Evolutionary conservation across 208 protist species (phyloP).

Genomic region (Acanthamoeba lenticulata): DNA sequence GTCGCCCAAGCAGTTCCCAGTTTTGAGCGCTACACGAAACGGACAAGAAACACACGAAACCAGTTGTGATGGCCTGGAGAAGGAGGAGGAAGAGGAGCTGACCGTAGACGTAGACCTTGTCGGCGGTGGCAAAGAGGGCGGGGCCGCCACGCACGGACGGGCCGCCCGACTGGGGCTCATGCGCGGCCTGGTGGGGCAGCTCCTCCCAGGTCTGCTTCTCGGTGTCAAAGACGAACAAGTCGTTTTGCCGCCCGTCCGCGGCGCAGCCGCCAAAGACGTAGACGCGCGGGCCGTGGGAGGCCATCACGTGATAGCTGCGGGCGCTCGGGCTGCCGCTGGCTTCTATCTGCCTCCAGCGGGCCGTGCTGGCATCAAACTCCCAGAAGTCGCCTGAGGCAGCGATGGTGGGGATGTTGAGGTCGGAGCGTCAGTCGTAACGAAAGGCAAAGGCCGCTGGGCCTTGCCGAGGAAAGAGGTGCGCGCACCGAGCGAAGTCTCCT

Average conservation of each 20-base stretch:
- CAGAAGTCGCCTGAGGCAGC: background rate
- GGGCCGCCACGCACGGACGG: background rate
- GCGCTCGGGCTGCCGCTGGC: background rate
- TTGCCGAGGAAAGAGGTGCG: too few species aligned
- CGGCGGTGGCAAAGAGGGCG: conserved; percentile 26
- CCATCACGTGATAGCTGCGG: conserved; percentile 34
- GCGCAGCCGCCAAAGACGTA: conserved; percentile 48
- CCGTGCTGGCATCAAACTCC: background rate
- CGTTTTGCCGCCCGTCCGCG: background rate
- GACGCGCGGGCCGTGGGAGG: background rate
- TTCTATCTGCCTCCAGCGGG: conserved; percentile 24
- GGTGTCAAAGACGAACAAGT: conserved; percentile 13
- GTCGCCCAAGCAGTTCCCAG: background rate
- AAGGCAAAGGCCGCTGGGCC: too few species aligned
- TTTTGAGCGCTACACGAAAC: background rate
- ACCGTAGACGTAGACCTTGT: conserved; percentile 32
- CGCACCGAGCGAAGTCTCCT: background rate
- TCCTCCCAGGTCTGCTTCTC: background rate
- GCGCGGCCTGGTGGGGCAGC: background rate
- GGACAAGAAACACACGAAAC: too few species aligned
- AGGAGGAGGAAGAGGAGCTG: too few species aligned
- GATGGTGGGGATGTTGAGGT: too few species aligned
- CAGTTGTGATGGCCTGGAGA: too few species aligned
- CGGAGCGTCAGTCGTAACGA: too few species aligned
- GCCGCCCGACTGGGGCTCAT: background rate